phyloP scores from a whole-genome alignment of 805 yeast species.

The Danielozyma ontarioensis region DNA sequence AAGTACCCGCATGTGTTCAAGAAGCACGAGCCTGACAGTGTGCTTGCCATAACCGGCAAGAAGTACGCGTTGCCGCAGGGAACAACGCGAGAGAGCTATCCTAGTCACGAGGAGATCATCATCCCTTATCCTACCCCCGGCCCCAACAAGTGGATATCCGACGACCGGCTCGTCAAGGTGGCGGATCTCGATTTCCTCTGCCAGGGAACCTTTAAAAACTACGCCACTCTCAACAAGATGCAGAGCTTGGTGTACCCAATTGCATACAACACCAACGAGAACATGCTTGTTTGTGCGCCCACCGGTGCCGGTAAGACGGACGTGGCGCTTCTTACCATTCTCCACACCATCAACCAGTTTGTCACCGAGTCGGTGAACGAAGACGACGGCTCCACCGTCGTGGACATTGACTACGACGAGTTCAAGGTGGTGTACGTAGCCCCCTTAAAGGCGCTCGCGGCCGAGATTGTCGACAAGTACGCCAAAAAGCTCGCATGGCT shows the following conservation, averaged over 20 bases:
- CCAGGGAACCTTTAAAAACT: conserved; percentile 76
- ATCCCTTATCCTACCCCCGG: conserved; percentile 69
- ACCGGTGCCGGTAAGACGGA: conserved; percentile 98
- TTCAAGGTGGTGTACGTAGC: conserved; percentile 92
- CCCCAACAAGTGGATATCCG: conserved; percentile 37
- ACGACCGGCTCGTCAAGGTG: conserved; percentile 50
- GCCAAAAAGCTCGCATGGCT: conserved; percentile 73
- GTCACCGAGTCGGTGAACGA: conserved; percentile 46
- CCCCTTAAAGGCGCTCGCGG: conserved; percentile 90
- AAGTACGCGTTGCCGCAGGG: conserved; percentile 78
- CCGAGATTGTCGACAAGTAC: conserved; percentile 92
- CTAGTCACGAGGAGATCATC: conserved; percentile 70
- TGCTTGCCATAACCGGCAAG: conserved; percentile 72
- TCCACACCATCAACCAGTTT: conserved; percentile 74
- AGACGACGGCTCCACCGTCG: conserved; percentile 41
- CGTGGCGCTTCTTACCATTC: conserved; percentile 75
- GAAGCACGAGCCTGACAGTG: conserved; percentile 45
- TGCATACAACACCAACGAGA: conserved; percentile 89
- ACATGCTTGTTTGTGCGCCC: conserved; percentile 95
- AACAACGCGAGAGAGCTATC: conserved; percentile 57
- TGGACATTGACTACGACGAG: conserved; percentile 71
- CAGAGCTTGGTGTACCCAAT: conserved; percentile 89
- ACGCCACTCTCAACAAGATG: conserved; percentile 74
- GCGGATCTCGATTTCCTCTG: conserved; percentile 70
- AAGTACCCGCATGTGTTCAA: conserved; percentile 86